A percentile compares a stretch with the other conserved stretches of the same genome.
Evolutionary conservation across 2,329 filamentous ascomycete species (phyloP).

Genomic region (Penicillium brasilianum): DNA sequence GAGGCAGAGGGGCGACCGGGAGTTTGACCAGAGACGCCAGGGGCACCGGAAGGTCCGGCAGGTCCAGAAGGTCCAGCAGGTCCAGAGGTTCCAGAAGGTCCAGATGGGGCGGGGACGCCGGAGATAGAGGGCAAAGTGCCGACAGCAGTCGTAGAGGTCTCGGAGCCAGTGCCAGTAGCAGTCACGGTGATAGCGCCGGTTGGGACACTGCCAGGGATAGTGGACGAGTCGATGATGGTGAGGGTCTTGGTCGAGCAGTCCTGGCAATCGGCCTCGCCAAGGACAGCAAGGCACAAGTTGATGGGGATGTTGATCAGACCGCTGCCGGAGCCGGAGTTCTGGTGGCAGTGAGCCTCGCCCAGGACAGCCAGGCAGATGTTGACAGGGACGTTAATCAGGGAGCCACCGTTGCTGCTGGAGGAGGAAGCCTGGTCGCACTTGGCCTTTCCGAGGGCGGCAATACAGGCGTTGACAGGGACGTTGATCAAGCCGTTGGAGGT

Average conservation of each 20-base stretch:
- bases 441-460: slow-evolving; percentile 19
- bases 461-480: slow-evolving; percentile 32
- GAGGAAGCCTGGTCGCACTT: slow-evolving; percentile 9
- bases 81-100: too few species aligned
- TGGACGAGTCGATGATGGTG: slow-evolving; percentile 7
- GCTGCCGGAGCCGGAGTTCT: slow-evolving; percentile 19
- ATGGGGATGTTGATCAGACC: slow-evolving; percentile 36
- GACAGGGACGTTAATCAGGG: slow-evolving; percentile 35
- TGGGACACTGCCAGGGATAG: neutral
- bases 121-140: slow-evolving; percentile 6
- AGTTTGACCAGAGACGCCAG: slow-evolving; percentile 6
- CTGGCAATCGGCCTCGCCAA: slow-evolving; percentile 35
- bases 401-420: slow-evolving; percentile 19
- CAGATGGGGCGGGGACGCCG: neutral
- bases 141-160: slow-evolving; percentile 5
- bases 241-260: slow-evolving; percentile 11
- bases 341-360: slow-evolving; percentile 34
- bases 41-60: slow-evolving; percentile 12
- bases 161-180: slow-evolving; percentile 8
- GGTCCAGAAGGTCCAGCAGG: too few species aligned
- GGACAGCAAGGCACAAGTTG: slow-evolving; percentile 34
- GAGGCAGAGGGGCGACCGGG: neutral
- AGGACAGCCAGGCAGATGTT: slow-evolving; percentile 37
- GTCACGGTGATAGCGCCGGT: slow-evolving; percentile 15
- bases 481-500: slow-evolving; percentile 28